Evolutionary conservation across 2,329 filamentous ascomycete genomes (phyloP).

Genomic region (Colletotrichum zoysiae): DNA sequence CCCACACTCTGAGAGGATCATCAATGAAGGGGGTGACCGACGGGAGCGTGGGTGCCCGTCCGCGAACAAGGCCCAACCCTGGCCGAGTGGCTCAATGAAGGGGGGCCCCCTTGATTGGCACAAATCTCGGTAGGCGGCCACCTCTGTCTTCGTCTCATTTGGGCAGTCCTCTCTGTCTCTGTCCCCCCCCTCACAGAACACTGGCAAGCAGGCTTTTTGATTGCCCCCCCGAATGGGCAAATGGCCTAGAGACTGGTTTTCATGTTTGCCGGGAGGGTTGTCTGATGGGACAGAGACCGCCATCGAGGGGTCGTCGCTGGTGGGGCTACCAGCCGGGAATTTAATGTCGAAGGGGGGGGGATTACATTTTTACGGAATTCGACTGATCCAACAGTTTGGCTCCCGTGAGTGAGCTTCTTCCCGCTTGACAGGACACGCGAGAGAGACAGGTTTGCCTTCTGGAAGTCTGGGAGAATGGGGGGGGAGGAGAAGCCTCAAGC

Average conservation of each 20-base stretch:
- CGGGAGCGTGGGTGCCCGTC: constrained; percentile 33
- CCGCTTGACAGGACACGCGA: background rate
- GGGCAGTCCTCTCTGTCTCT: constrained; percentile 8
- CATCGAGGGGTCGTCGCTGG: background rate
- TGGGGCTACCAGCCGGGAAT: constrained; percentile 8
- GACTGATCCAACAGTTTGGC: background rate
- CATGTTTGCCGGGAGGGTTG: constrained; percentile 6
- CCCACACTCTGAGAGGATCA: constrained; percentile 20
- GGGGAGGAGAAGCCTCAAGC: constrained; percentile 14
- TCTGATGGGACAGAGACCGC: background rate
- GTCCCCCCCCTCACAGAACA: no score
- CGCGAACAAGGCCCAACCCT: constrained; percentile 32
- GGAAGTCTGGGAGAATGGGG: constrained; percentile 24
- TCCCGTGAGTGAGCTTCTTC: constrained; percentile 2
- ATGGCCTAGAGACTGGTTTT: constrained; percentile 1
- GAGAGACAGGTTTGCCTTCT: constrained; percentile 5
- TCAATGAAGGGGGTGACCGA: constrained; percentile 33
- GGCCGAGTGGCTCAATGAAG: constrained; percentile 20
- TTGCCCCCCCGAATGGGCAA: constrained; percentile 6
- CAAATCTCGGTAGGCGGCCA: constrained; percentile 31
- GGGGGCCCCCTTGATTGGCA: constrained; percentile 33
- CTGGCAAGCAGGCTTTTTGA: background rate
- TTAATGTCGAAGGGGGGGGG: background rate
- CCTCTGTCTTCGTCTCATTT: constrained; percentile 38
- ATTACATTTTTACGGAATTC: background rate